phyloP scores from a whole-genome alignment of 176 grass and related monocot species.

The bread wheat (Triticum aestivum) region IWGSC_CS_RefSeq_v2.1 NC_057800.1:752862365-752862864 shows the following conservation, averaged over 20 bases:
- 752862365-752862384: constrained; percentile 22
- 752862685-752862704: constrained; percentile 7
- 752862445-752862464: neutral
- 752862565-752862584: constrained; percentile 4
- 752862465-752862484: constrained; percentile 13
- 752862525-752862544: constrained; percentile 4
- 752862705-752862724: neutral
- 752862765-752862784: neutral
- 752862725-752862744: neutral
- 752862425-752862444: constrained; percentile 9
- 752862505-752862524: neutral
- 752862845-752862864: neutral
- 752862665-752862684: neutral
- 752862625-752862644: constrained; percentile 14
- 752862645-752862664: constrained; percentile 2
- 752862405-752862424: constrained; percentile 9
- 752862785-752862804: constrained; percentile 18
- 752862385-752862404: neutral
- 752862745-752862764: neutral
- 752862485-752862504: neutral
- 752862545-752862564: neutral
- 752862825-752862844: constrained; percentile 24
- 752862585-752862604: neutral
- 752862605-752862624: neutral
- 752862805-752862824: neutral